A percentile compares a stretch with the other conserved stretches of the same genome.
These are phyloP conservation scores for Pyrenochaeta sp. DNA, from an alignment of 2,329 filamentous ascomycete genomes.

Conservation along the genomic window DNA sequence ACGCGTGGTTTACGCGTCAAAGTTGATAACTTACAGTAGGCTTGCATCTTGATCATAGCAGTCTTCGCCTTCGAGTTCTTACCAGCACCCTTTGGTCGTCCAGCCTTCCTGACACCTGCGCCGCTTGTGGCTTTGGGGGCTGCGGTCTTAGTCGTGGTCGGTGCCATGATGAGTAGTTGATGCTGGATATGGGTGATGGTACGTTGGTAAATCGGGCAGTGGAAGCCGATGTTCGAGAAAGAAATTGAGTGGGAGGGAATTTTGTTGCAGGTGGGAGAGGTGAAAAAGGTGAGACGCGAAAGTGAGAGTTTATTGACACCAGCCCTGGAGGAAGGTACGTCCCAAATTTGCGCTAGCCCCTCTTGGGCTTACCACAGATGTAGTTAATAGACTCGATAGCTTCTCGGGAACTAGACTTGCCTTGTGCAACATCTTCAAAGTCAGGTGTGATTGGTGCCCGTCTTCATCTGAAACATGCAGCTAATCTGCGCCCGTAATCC, in stretches of 20 bases:
- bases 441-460: constrained; percentile 16
- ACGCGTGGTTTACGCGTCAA: constrained; percentile 16
- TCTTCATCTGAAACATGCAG: constrained; percentile 18
- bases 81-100: constrained; percentile 20
- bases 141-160: constrained; percentile 34
- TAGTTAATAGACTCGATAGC: constrained; percentile 15
- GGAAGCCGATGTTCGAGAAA: neutral
- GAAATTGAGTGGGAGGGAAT: constrained; percentile 3
- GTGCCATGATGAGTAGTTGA: constrained; percentile 30
- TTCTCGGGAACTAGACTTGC: constrained; percentile 3
- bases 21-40: constrained; percentile 40
- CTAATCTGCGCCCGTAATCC: constrained; percentile 11
- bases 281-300: constrained; percentile 6
- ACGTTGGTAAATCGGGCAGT: neutral
- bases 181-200: constrained; percentile 1
- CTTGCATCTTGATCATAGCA: constrained; percentile 48
- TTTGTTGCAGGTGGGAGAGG: constrained; percentile 10
- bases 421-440: constrained; percentile 9
- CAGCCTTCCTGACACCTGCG: constrained; percentile 42
- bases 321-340: constrained; percentile 10
- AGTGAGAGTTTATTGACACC: constrained; percentile 24
- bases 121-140: constrained; percentile 32
- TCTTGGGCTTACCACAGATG: constrained; percentile 6
- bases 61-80: constrained; percentile 38
- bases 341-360: constrained; percentile 8